phyloP scores from a whole-genome alignment of 352 stramenopile species.

The Phytophthora hybrid region DNA sequence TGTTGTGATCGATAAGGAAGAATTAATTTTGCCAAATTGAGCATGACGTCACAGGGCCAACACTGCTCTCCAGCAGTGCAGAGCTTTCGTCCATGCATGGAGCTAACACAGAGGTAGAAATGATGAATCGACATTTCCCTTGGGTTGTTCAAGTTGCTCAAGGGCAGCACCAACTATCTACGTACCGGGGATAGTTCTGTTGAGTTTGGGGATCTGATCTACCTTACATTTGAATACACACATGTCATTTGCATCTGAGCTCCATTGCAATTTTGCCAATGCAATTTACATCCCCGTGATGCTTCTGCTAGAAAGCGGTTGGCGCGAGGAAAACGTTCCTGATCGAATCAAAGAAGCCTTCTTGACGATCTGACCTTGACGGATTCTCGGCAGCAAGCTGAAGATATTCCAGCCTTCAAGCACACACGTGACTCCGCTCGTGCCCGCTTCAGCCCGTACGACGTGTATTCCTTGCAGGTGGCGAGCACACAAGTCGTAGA shows the following conservation, averaged over 20 bases:
- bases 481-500: conserved; percentile 62
- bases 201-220: conserved; percentile 50
- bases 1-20: background rate
- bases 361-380: conserved; percentile 30
- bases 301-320: conserved; percentile 24
- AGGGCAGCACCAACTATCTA: conserved; percentile 39
- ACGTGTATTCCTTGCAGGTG: conserved; percentile 62
- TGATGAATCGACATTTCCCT: background rate
- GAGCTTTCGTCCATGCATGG: too few species aligned
- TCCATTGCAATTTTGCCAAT: too few species aligned
- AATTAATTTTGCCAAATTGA: too few species aligned
- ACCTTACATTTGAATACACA: too few species aligned
- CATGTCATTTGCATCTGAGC: too few species aligned
- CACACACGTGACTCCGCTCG: conserved; percentile 62
- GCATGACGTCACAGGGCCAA: too few species aligned
- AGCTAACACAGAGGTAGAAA: background rate
- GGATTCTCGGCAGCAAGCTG: conserved; percentile 60
- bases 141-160: conserved; percentile 3
- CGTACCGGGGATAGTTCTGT: conserved; percentile 35
- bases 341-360: conserved; percentile 48
- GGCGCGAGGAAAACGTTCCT: conserved; percentile 43
- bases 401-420: conserved; percentile 78
- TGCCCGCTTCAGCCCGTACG: conserved; percentile 68
- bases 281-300: background rate
- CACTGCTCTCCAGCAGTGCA: too few species aligned